A percentile compares a stretch with the other conserved stretches of the same genome.
These are phyloP conservation scores for Sporothrix globosa DNA, from an alignment of 2,329 filamentous ascomycete species.

Conservation along the genomic window DNA sequence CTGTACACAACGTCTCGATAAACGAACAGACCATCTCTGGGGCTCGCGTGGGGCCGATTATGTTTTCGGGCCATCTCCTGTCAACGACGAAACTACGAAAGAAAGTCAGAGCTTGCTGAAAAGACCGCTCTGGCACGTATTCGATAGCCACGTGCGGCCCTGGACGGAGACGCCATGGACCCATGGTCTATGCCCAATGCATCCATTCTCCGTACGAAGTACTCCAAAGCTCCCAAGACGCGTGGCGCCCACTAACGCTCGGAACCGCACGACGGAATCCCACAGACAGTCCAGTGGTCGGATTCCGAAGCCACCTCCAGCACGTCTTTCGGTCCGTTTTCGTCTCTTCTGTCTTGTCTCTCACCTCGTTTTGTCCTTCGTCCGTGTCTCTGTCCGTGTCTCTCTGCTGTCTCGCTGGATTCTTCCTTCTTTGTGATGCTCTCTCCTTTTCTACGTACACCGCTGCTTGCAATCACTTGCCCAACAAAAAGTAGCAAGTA, in stretches of 20 bases:
- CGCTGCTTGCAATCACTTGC: background rate
- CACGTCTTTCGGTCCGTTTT: background rate
- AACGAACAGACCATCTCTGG: background rate
- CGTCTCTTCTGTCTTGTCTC: background rate
- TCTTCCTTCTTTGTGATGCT: background rate
- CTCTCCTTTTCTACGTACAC: conserved; percentile 1
- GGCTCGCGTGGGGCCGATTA: conserved; percentile 5
- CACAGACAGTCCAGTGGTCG: background rate
- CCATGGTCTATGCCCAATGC: background rate
- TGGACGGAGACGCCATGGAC: background rate
- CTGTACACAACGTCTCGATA: background rate
- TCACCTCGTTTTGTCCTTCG: background rate
- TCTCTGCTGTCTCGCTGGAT: background rate
- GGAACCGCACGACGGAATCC: background rate
- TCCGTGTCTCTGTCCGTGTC: background rate
- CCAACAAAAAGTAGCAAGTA: too few species aligned
- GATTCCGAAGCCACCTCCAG: background rate
- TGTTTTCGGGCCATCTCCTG: background rate
- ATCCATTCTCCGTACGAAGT: too few species aligned
- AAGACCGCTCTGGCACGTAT: background rate
- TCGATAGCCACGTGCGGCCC: conserved; percentile 13
- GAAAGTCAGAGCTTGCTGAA: background rate
- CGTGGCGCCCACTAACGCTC: background rate
- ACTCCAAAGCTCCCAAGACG: too few species aligned
- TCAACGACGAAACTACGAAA: background rate